Evolutionary conservation across 306 rosid genomes (phyloP).

Genomic region (Neltuma alba): DNA sequence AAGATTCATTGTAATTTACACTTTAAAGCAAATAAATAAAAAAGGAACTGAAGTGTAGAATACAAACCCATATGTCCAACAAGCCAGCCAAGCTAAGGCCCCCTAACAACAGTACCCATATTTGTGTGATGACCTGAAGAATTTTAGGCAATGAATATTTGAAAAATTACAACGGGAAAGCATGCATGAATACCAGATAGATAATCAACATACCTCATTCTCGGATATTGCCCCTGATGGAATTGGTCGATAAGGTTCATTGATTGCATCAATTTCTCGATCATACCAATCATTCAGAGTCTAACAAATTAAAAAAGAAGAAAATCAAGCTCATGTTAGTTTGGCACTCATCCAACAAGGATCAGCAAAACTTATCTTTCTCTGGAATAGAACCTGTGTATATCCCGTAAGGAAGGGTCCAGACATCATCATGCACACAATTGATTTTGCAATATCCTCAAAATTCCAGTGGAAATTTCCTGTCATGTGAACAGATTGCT

Average conservation of each 20-base stretch:
- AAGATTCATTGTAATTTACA: constrained; percentile 25
- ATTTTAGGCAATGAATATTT: constrained; percentile 16
- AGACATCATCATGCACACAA: constrained; percentile 91
- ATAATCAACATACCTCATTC: constrained; percentile 65
- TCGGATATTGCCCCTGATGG: constrained; percentile 97
- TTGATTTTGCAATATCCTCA: constrained; percentile 86
- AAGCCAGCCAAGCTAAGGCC: constrained; percentile 80
- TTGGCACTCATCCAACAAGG: constrained; percentile 21
- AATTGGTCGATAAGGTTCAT: constrained; percentile 97
- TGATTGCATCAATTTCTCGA: constrained; percentile 95
- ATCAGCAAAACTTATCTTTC: neutral
- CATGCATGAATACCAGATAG: neutral
- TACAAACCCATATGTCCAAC: constrained; percentile 92
- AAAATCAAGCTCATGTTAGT: constrained; percentile 21
- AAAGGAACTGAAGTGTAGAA: constrained; percentile 7
- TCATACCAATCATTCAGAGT: constrained; percentile 98
- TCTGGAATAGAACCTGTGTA: constrained; percentile 62
- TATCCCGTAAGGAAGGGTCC: constrained; percentile 95
- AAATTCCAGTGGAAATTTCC: constrained; percentile 93
- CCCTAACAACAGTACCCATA: constrained; percentile 92
- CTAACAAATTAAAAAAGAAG: constrained; percentile 42
- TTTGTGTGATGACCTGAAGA: constrained; percentile 86
- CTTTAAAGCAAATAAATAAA: constrained; percentile 18
- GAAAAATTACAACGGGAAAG: constrained; percentile 10
- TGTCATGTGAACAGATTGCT: constrained; percentile 33